Evolutionary conservation across 345 rosid species (phyloP).

Genomic region (Microcos paniculata): DNA sequence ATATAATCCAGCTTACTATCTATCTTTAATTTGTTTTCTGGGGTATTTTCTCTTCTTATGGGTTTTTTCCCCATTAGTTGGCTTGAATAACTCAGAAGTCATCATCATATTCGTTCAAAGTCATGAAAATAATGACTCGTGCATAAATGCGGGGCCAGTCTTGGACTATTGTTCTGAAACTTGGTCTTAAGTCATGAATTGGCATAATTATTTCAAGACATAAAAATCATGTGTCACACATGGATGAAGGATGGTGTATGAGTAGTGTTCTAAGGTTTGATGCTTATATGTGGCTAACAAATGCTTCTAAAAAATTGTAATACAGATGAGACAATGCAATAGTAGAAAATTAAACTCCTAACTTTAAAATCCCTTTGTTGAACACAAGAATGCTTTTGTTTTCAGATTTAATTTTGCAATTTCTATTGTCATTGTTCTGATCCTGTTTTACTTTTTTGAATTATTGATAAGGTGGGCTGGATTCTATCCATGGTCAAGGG

Average conservation of each 20-base stretch:
- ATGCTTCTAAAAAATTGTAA: neutral
- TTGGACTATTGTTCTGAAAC: neutral
- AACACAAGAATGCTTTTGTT: neutral
- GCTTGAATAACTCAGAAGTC: neutral
- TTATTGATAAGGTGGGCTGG: conserved; percentile 51
- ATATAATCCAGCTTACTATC: neutral
- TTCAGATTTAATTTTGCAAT: neutral
- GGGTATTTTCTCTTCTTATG: too few relatives aligned
- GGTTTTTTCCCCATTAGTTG: neutral
- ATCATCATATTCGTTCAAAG: neutral
- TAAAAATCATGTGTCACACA: neutral
- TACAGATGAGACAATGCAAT: neutral
- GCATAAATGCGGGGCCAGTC: neutral
- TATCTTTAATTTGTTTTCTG: neutral
- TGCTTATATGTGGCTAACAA: neutral
- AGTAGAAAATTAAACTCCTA: neutral
- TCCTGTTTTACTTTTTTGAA: conserved; percentile 2
- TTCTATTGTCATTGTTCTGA: conserved; percentile 13
- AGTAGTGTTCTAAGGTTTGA: neutral
- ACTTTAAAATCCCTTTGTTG: neutral
- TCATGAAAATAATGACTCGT: neutral
- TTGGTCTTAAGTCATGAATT: neutral
- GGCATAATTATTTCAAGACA: neutral
- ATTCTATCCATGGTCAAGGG: conserved; percentile 33
- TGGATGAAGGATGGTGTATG: neutral